Evolutionary conservation across 1,284 basidiomycete genomes (phyloP).

Genomic region (Clitocybe nebularis): DNA sequence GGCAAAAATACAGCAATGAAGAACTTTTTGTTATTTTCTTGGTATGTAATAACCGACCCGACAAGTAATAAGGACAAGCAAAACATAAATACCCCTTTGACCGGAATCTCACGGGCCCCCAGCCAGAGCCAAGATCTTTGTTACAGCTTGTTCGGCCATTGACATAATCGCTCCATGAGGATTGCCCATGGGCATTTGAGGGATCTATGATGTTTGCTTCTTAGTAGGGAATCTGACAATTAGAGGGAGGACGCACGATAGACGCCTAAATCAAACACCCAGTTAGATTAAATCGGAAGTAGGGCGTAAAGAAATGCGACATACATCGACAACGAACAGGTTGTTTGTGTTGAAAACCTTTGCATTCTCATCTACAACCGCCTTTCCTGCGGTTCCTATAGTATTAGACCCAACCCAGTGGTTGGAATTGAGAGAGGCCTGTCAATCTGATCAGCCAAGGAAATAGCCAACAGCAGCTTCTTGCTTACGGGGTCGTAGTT

Average conservation of each 20-base stretch:
- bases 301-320: conserved; percentile 4
- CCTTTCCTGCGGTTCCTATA: conserved; percentile 32
- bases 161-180: conserved; percentile 55
- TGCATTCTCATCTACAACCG: conserved; percentile 54
- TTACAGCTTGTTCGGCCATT: conserved; percentile 51
- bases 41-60: no score
- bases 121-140: conserved; percentile 49
- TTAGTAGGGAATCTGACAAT: conserved; percentile 4
- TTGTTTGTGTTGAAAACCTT: conserved; percentile 60
- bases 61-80: no score
- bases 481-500: conserved; percentile 38
- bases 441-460: not conserved
- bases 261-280: conserved; percentile 24
- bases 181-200: conserved; percentile 47
- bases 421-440: conserved; percentile 46
- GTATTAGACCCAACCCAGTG: conserved; percentile 58
- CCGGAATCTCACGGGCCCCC: conserved; percentile 42
- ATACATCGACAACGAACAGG: conserved; percentile 40
- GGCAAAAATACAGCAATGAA: no score
- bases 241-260: conserved; percentile 22
- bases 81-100: no score
- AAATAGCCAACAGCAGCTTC: not conserved
- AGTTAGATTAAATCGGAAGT: conserved; percentile 6
- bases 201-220: conserved; percentile 28
- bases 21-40: no score